Evolutionary conservation across 768 basidiomycete genomes (phyloP).

Genomic region (Kwoniella sp.): DNA sequence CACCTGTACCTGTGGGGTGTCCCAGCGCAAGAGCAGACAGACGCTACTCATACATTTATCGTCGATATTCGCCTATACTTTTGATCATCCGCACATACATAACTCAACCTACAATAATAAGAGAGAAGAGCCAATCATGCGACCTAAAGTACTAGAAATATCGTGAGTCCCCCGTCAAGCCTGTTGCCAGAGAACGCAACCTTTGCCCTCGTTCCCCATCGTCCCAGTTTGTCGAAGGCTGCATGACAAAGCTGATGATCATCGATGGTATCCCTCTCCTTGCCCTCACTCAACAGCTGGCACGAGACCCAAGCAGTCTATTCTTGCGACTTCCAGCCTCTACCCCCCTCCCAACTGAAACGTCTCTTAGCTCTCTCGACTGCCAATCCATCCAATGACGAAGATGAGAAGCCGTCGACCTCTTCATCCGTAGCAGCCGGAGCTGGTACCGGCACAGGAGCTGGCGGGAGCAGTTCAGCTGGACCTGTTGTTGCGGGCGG

Average conservation of each 20-base stretch:
- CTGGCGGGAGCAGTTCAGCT: conserved; percentile 5
- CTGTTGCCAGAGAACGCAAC: too few relatives aligned
- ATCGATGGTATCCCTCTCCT: not conserved
- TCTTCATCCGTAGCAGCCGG: conserved; percentile 57
- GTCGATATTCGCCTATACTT: too few relatives aligned
- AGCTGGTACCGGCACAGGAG: conserved; percentile 31
- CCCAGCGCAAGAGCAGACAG: too few relatives aligned
- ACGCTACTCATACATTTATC: too few relatives aligned
- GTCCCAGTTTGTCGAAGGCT: too few relatives aligned
- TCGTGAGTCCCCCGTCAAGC: too few relatives aligned
- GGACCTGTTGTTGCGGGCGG: conserved; percentile 30
- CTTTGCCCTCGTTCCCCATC: not conserved
- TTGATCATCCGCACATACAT: too few relatives aligned
- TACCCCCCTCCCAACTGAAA: conserved; percentile 61
- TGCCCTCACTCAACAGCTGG: conserved; percentile 39
- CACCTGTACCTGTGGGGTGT: too few relatives aligned
- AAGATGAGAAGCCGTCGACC: conserved; percentile 15
- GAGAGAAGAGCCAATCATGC: conserved; percentile 30
- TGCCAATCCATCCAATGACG: conserved; percentile 18
- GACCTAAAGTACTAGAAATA: conserved; percentile 54
- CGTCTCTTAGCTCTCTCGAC: conserved; percentile 47
- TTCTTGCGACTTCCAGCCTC: conserved; percentile 91
- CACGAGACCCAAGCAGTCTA: conserved; percentile 63
- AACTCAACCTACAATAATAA: too few relatives aligned
- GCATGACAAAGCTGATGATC: too few relatives aligned